A percentile compares a stretch with the other conserved stretches of the same genome.
Conservation (phyloP, 257 asterid species). For the Solanum sitiens region DNA sequence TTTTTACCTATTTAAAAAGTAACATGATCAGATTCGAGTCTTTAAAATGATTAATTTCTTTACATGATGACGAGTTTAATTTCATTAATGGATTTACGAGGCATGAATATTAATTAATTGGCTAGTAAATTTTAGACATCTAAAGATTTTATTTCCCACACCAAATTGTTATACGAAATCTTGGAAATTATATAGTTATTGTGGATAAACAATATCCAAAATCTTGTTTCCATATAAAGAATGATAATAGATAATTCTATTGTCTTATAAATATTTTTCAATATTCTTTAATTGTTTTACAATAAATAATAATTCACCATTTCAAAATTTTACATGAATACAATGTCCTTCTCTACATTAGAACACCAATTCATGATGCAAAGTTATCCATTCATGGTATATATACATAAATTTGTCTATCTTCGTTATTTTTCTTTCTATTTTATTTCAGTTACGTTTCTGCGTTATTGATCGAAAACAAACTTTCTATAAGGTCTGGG, state of each 20-base stretch:
- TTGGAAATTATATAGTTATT: background rate
- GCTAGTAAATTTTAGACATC: background rate
- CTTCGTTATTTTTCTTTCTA: background rate
- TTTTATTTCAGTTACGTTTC: background rate
- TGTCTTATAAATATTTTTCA: background rate
- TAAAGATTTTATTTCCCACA: background rate
- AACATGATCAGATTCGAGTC: background rate
- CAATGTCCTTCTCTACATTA: background rate
- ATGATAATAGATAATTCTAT: background rate
- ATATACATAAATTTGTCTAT: background rate
- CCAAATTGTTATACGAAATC: background rate
- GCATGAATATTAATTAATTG: background rate
- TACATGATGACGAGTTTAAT: background rate
- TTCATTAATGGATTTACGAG: background rate
- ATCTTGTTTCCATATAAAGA: background rate
- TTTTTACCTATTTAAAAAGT: background rate
- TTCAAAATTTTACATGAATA: background rate
- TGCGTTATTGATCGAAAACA: background rate
- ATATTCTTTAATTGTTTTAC: background rate
- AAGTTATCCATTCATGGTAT: background rate
- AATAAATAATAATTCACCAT: background rate
- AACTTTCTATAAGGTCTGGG: fast-evolving
- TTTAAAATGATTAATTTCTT: background rate
- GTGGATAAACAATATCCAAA: background rate
- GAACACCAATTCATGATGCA: background rate